Percentiles rank a stretch among this genome's conserved stretches.
Evolutionary conservation across 768 basidiomycete species (phyloP).

Genomic region (Trametes cubensis): DNA sequence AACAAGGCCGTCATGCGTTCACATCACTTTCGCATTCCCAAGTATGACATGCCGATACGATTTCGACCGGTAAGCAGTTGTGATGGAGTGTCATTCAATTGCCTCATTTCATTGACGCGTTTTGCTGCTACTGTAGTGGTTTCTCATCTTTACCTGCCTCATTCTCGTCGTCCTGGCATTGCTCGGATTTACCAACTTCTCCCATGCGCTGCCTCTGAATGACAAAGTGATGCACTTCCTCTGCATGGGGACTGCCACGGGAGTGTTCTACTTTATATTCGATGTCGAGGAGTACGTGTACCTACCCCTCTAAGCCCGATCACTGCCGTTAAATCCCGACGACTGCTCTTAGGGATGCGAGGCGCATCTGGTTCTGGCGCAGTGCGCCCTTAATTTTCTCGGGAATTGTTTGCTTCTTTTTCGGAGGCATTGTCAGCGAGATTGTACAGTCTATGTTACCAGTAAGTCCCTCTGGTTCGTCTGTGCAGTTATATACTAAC

Average conservation of each 20-base stretch:
- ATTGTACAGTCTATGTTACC: constrained; percentile 79
- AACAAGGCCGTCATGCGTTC: constrained; percentile 75
- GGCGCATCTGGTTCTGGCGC: constrained; percentile 89
- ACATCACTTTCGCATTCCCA: constrained; percentile 60
- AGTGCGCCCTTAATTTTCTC: constrained; percentile 72
- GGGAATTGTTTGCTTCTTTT: constrained; percentile 68
- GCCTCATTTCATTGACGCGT: background rate
- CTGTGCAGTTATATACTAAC: background rate
- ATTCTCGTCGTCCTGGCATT: constrained; percentile 74
- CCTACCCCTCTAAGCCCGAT: background rate
- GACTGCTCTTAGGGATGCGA: constrained; percentile 54
- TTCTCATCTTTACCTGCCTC: constrained; percentile 67
- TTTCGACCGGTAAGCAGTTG: constrained; percentile 60
- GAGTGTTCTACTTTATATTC: constrained; percentile 83
- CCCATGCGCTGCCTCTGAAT: constrained; percentile 66
- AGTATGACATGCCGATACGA: constrained; percentile 70
- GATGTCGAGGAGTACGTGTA: constrained; percentile 81
- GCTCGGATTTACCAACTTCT: constrained; percentile 76
- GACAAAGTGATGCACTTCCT: constrained; percentile 81
- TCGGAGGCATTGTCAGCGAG: constrained; percentile 82
- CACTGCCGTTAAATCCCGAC: background rate
- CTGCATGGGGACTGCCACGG: constrained; percentile 75
- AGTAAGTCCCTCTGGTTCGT: constrained; percentile 39
- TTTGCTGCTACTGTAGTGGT: constrained; percentile 60
- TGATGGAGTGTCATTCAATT: background rate